phyloP scores from a whole-genome alignment of 1,284 basidiomycete genomes.

The Sphaerobolus stellatus region DNA sequence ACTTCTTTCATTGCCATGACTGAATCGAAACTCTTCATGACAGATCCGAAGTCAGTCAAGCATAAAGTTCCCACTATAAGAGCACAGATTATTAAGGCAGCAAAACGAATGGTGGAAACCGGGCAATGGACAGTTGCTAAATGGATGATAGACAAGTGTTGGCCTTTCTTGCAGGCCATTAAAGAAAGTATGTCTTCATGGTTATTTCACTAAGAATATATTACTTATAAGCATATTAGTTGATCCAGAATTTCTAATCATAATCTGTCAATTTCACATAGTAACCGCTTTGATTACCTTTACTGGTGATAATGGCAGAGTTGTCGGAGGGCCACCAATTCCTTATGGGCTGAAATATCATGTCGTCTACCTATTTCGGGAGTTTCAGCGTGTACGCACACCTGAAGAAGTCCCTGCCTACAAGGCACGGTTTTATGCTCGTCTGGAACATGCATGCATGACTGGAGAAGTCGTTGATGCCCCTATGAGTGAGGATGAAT shows the following conservation, averaged over 20 bases:
- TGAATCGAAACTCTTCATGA: too few species aligned
- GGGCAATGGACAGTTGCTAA: background rate
- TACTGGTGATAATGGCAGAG: background rate
- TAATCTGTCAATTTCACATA: constrained; percentile 3
- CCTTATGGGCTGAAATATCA: background rate
- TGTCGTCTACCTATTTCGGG: background rate
- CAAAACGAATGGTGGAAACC: background rate
- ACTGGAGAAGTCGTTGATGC: background rate
- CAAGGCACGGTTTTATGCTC: background rate
- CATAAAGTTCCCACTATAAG: too few species aligned
- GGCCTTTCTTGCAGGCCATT: background rate
- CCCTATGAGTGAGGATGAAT: background rate
- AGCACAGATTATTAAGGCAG: too few species aligned
- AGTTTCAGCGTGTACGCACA: background rate
- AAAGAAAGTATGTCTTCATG: background rate
- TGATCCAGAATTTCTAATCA: background rate
- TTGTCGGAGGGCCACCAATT: background rate
- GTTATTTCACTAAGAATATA: background rate
- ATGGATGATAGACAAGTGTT: background rate
- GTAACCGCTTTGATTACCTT: background rate
- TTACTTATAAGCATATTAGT: background rate
- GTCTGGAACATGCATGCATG: background rate
- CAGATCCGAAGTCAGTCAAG: too few species aligned
- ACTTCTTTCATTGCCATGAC: too few species aligned
- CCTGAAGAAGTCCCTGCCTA: background rate